These are phyloP conservation scores for Solanum okadae DNA, from an alignment of 257 asterid genomes.

Conservation along the genomic window DNA sequence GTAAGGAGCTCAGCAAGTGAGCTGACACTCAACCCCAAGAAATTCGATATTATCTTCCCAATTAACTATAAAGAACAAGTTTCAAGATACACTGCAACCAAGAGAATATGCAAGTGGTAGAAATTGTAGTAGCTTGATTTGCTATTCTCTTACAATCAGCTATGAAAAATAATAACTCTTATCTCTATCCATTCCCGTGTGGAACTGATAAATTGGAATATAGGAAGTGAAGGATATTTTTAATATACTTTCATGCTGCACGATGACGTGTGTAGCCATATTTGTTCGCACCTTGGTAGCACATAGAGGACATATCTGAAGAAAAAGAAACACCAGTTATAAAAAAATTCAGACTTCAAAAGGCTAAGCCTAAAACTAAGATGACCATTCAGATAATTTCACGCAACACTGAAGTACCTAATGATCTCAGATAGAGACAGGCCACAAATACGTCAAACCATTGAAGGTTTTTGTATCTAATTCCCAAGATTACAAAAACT, in stretches of 20 bases:
- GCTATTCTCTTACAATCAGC: background rate
- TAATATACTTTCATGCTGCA: constrained; percentile 68
- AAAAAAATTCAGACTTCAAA: background rate
- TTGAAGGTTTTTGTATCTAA: background rate
- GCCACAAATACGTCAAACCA: background rate
- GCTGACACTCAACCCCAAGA: background rate
- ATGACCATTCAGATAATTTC: background rate
- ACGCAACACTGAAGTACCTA: background rate
- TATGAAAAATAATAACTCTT: background rate
- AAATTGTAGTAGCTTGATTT: background rate
- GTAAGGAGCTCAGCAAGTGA: background rate
- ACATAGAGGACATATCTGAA: constrained; percentile 94
- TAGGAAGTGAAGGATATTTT: constrained; percentile 67
- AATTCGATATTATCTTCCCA: background rate
- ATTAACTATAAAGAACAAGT: background rate
- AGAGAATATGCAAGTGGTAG: background rate
- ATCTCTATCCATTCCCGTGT: background rate
- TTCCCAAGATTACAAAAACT: background rate
- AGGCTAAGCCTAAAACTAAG: background rate
- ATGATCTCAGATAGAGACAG: background rate
- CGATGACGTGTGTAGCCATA: constrained; percentile 85
- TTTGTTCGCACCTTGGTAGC: constrained; percentile 47
- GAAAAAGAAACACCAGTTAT: constrained; percentile 14
- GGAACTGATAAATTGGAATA: background rate
- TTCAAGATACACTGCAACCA: background rate